Conservation (phyloP, 306 rosid species). For the Quercus engelmannii region DNA sequence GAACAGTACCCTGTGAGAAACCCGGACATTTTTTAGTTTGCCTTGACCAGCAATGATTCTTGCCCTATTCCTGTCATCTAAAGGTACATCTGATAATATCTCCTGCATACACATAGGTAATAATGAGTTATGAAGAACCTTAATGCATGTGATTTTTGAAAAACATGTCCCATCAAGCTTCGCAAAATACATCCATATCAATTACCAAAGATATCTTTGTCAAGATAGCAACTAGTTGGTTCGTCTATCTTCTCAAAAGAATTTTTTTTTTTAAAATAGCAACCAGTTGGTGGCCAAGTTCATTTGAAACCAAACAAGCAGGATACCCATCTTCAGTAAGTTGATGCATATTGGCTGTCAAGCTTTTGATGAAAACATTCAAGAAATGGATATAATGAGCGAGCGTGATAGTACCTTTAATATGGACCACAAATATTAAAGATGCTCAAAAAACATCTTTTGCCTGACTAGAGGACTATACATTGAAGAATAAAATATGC, state of each 20-base stretch:
- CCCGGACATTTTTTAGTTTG: slow-evolving; percentile 62
- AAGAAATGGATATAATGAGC: background rate
- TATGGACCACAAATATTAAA: background rate
- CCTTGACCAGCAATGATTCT: slow-evolving; percentile 30
- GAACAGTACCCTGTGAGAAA: slow-evolving; percentile 78
- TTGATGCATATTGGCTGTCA: background rate
- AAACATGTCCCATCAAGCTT: slow-evolving; percentile 2
- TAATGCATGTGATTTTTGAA: background rate
- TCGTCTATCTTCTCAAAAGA: too few relatives aligned
- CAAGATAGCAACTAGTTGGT: background rate
- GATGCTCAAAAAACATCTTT: too few relatives aligned
- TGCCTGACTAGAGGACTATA: background rate
- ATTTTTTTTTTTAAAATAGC: background rate
- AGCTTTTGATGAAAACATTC: background rate
- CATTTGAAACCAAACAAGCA: background rate
- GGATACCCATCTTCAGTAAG: background rate
- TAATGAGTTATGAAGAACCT: slow-evolving; percentile 18
- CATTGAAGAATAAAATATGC: background rate
- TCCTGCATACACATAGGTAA: slow-evolving; percentile 51
- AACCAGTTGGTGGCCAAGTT: background rate
- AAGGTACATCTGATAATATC: slow-evolving; percentile 67
- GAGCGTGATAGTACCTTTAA: background rate
- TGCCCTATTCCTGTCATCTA: slow-evolving; percentile 63
- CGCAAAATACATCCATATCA: too few relatives aligned
- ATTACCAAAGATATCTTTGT: too few relatives aligned